Base-by-base conservation (phyloP, 2,329 filamentous ascomycete genomes). In the Aspergillus sp. region DNA sequence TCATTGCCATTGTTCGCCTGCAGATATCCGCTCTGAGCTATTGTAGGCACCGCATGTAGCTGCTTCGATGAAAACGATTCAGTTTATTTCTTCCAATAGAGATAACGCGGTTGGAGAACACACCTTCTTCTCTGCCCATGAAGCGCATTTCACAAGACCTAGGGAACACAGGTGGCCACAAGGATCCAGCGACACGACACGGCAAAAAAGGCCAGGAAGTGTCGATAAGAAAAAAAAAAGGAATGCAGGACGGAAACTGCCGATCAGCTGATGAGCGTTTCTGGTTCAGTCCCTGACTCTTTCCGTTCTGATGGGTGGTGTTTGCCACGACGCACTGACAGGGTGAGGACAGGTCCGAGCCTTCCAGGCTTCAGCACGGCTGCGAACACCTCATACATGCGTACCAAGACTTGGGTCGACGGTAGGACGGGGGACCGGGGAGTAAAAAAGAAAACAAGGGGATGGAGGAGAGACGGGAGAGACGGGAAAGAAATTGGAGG, bases 1-100 rank as follows among this genome's bases (percentile, higher is more conserved):
- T 55, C 24, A 49, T 47, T 53, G 42, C 20, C 24, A 49, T 54
- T 59, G 54, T 57, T 45, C 27, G 50, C 51, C 17, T 17, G 34
- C 34, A 15, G 34, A 37, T 37, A 37, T 37, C 12, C 34, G n/a
- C 12, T n/a, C 34, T 13, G 13, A 37, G 34, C n/a, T n/a, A 5
- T 8, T 15, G 17, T 50, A 3, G 11, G 30, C 47, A n/a, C 8
- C 13, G 34, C n/a, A 53, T 7, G 17, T 7, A 22, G 24, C 40
- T 24, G 5, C 22, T 24, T 53, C n/a, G 6, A 53, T 11, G 24
- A n/a, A 5, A 27, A 39, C 5, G n/a, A 6, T 13, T 17, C 34
- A 19, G 11, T 19, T n/a, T 42, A 15, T 30, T 7, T 34, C n/a
- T 17, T 27, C 15, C 11, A 34, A 51, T 5, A 8, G 7, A 51